These are phyloP conservation scores for Cordyceps javanica DNA, from an alignment of 2,329 filamentous ascomycete species.

Conservation along the genomic window DNA sequence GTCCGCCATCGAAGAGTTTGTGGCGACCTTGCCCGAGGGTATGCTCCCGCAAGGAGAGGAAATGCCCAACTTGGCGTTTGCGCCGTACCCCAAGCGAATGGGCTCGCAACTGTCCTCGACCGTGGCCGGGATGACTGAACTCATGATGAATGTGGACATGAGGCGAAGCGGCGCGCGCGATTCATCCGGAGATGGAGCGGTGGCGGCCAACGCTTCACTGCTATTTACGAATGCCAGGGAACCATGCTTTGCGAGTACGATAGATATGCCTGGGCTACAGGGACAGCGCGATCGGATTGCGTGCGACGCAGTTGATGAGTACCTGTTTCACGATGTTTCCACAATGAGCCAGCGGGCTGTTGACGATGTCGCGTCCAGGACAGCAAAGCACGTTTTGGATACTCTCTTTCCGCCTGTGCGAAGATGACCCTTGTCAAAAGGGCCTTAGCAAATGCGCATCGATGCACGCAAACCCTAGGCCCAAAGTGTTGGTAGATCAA, in stretches of 20 bases:
- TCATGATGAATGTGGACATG: background rate
- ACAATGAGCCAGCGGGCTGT: conserved; percentile 33
- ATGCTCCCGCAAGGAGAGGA: background rate
- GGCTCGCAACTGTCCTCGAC: background rate
- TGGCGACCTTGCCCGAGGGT: conserved; percentile 22
- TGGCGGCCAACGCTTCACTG: background rate
- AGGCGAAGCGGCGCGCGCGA: background rate
- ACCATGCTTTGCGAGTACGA: conserved; percentile 15
- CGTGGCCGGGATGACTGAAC: background rate
- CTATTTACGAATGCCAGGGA: background rate
- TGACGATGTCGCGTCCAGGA: conserved; percentile 17
- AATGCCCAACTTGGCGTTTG: background rate
- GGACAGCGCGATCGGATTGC: conserved; percentile 15
- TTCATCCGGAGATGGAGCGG: background rate
- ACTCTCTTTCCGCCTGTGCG: conserved; percentile 18
- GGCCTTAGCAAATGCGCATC: no score
- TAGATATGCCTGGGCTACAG: conserved; percentile 12
- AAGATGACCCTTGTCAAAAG: no score
- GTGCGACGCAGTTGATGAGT: conserved; percentile 39
- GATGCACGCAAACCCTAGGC: no score
- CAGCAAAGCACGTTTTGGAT: conserved; percentile 18
- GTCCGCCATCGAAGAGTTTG: conserved; percentile 10
- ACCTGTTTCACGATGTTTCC: conserved; percentile 48
- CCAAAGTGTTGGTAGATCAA: no score
- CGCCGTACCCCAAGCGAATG: conserved; percentile 1